Evolutionary conservation across 2,329 filamentous ascomycete species (phyloP), one percentile per base, ranked within the genome.

Genomic region (Diplodia mutila): DNA sequence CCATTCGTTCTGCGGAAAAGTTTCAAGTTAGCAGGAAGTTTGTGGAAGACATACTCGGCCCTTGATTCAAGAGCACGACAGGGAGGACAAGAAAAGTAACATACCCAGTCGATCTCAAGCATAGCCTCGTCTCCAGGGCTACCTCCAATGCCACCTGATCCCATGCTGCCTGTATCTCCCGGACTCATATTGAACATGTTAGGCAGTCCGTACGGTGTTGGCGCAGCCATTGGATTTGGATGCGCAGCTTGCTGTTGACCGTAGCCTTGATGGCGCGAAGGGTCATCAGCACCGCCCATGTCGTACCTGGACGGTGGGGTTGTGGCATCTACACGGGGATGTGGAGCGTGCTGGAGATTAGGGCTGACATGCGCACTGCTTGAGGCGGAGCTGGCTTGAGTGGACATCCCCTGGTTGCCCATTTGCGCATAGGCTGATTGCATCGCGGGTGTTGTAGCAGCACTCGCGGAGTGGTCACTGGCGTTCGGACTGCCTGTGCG

Each of bases 1-100:
- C 75, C 80, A 82, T 72, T 84, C 81, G 63, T 79, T 80, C 82
- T 84, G 42, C 14, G 18, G 12, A 39, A 27, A 23, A 1, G 12
- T 1, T 23, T 18, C 7, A 46, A 21, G 32, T 61, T 32, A 67
- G 42, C n/a, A 23, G 3, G 27, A 4, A 4, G 16, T 34, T 11
- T 2, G 27, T 14, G 14, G 32, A 12, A 37, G 11, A 9, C 9
- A 12, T 9, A 11, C 34, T 37, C n/a, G 42, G 18, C 1, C 21
- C 1, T 16, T 34, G 29, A 6, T 23, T 14, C 3, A 14, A 8
- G n/a, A 18, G 11, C 2, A 18, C 46, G 23, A 29, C 18, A 32
- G 25, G 18, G 11, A 3, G 18, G 14, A 18, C 2, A 21, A 32
- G 46, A 11, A 8, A 21, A 16, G 27, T 6, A 21, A 34, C 54